Evolutionary conservation across 768 basidiomycete genomes (phyloP).

Genomic region (Leccinellum luteum): DNA sequence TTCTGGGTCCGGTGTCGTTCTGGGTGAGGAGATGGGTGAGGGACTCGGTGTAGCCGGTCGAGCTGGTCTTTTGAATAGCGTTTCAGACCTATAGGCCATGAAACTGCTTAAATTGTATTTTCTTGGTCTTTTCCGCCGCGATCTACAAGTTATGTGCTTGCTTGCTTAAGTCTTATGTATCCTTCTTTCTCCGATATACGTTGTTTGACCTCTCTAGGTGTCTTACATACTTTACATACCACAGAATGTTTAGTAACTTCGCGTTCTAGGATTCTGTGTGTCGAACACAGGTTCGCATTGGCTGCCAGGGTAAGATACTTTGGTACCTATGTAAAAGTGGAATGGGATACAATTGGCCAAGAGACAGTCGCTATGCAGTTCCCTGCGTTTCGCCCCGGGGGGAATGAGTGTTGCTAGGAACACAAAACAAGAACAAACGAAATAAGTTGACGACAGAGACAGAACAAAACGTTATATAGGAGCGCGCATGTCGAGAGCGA

Average conservation of each 20-base stretch:
- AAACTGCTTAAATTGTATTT: background rate
- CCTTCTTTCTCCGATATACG: background rate
- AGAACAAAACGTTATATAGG: constrained; percentile 35
- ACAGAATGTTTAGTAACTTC: background rate
- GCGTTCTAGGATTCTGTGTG: background rate
- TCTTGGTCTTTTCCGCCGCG: background rate
- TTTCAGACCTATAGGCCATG: constrained; percentile 22
- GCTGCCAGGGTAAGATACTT: background rate
- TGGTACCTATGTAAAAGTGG: constrained; percentile 2
- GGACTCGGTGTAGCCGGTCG: constrained; percentile 25
- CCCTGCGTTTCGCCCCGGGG: constrained; percentile 6
- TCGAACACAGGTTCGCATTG: background rate
- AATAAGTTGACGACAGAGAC: constrained; percentile 26
- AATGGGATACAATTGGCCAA: constrained; percentile 12
- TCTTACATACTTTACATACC: constrained; percentile 15
- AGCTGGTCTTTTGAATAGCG: constrained; percentile 24
- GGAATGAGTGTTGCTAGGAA: constrained; percentile 7
- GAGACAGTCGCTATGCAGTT: constrained; percentile 9
- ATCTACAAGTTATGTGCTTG: background rate
- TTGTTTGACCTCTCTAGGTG: constrained; percentile 8
- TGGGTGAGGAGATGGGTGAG: constrained; percentile 26
- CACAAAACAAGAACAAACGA: constrained; percentile 34
- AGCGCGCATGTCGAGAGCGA: constrained; percentile 38
- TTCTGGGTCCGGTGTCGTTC: constrained; percentile 19
- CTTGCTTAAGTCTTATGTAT: background rate